Evolutionary conservation across 78 protist genomes (phyloP).

Genomic region (Planoprotostelium fungivorum): DNA sequence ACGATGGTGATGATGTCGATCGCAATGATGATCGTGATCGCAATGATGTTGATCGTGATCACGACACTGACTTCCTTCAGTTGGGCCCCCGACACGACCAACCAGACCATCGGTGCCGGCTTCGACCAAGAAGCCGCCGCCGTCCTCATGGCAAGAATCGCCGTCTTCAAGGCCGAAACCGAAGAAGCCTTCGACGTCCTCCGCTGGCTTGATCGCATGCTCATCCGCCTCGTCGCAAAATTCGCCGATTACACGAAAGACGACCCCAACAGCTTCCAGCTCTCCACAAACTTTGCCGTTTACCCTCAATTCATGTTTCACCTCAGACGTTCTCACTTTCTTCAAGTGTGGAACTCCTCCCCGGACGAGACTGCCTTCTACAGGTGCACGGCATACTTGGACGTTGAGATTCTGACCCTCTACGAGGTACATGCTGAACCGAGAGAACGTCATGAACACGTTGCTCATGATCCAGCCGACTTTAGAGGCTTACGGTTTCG

Average conservation of each 20-base stretch:
- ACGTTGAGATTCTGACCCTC: background rate
- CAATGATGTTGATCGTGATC: conserved; percentile 19
- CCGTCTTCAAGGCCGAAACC: conserved; percentile 79
- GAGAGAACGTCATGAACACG: conserved; percentile 73
- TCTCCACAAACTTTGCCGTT: conserved; percentile 68
- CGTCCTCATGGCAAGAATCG: conserved; percentile 94
- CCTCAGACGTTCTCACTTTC: conserved; percentile 90
- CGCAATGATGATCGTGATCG: background rate
- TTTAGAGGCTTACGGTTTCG: conserved; percentile 75
- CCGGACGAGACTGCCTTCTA: conserved; percentile 97
- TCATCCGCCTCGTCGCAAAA: conserved; percentile 83
- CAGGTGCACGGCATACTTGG: conserved; percentile 19
- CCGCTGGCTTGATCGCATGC: conserved; percentile 96
- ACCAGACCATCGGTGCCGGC: conserved; percentile 27
- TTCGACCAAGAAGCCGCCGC: conserved; percentile 97
- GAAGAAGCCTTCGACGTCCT: conserved; percentile 89
- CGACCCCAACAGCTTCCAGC: conserved; percentile 71
- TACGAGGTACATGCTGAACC: conserved; percentile 54
- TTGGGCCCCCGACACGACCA: conserved; percentile 2
- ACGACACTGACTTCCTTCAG: background rate
- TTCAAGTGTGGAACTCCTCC: conserved; percentile 89
- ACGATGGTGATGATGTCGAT: too few species aligned
- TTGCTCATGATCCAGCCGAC: conserved; percentile 97
- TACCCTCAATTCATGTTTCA: conserved; percentile 99
- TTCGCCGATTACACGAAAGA: conserved; percentile 80